These are phyloP conservation scores for Geosmithia flava DNA, from an alignment of 2,329 filamentous ascomycete genomes.

Conservation along the genomic window DNA sequence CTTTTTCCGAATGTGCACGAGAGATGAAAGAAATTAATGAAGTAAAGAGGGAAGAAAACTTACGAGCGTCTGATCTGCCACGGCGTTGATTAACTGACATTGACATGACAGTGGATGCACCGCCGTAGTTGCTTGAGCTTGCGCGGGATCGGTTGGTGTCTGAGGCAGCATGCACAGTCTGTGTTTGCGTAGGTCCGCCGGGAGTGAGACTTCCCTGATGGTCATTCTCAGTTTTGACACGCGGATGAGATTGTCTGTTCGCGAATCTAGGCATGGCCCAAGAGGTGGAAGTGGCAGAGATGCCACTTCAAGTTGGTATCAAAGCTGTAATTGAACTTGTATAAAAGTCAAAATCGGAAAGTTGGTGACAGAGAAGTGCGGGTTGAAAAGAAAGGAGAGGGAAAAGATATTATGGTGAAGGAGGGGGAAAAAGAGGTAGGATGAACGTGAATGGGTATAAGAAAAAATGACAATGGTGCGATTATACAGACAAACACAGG, in stretches of 20 bases:
- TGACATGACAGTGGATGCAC: conserved; percentile 1
- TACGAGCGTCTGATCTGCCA: conserved; percentile 24
- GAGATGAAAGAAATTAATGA: neutral
- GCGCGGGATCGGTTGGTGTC: neutral
- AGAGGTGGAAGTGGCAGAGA: neutral
- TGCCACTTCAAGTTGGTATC: neutral
- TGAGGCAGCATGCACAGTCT: neutral
- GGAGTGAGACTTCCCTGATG: neutral
- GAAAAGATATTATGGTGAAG: neutral
- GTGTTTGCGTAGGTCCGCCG: neutral
- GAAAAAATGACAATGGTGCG: neutral
- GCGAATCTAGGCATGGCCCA: neutral
- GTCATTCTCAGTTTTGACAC: neutral
- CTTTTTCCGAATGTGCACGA: too few relatives aligned
- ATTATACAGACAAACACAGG: neutral
- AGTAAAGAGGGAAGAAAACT: conserved; percentile 7
- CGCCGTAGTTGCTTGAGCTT: neutral
- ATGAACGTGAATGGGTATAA: conserved; percentile 1
- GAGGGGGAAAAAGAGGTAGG: too few relatives aligned
- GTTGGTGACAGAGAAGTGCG: conserved; percentile 2
- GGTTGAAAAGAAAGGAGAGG: neutral
- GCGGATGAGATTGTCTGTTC: neutral
- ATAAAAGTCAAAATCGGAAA: neutral
- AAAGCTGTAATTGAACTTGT: neutral
- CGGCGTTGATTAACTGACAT: conserved; percentile 10